phyloP scores from a whole-genome alignment of 106 monocot genomes.

The Dendrobium nobile region DNA sequence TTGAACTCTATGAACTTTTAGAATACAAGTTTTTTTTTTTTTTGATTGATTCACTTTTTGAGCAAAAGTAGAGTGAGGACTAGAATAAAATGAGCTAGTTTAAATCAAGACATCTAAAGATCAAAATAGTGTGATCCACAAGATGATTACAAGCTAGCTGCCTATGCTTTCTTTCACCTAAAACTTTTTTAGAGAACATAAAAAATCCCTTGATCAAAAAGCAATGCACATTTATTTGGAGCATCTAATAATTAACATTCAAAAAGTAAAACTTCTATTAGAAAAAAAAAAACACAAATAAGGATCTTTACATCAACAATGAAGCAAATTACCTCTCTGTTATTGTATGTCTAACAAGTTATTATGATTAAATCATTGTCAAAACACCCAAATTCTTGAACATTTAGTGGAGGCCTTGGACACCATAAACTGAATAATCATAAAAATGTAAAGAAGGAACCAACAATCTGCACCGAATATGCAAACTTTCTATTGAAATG shows the following conservation, averaged over 20 bases:
- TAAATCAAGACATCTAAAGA: neutral
- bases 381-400: neutral
- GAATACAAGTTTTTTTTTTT: neutral
- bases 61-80: neutral
- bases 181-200: neutral
- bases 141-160: neutral
- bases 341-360: neutral
- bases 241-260: neutral
- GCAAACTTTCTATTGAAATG: neutral
- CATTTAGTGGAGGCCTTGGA: neutral
- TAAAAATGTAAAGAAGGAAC: too few species aligned
- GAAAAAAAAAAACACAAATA: neutral
- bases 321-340: neutral
- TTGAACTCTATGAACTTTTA: too few species aligned
- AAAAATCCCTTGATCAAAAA: neutral
- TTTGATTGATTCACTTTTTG: neutral
- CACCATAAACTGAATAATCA: neutral
- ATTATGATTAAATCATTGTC: neutral
- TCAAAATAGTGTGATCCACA: neutral
- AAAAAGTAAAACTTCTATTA: neutral
- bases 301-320: neutral
- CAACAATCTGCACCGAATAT: neutral
- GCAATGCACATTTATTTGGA: neutral
- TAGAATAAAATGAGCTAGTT: neutral
- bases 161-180: neutral